These are phyloP conservation scores for Boletus nobilissimus DNA, from an alignment of 1,284 basidiomycete genomes.

Conservation along the genomic window DNA sequence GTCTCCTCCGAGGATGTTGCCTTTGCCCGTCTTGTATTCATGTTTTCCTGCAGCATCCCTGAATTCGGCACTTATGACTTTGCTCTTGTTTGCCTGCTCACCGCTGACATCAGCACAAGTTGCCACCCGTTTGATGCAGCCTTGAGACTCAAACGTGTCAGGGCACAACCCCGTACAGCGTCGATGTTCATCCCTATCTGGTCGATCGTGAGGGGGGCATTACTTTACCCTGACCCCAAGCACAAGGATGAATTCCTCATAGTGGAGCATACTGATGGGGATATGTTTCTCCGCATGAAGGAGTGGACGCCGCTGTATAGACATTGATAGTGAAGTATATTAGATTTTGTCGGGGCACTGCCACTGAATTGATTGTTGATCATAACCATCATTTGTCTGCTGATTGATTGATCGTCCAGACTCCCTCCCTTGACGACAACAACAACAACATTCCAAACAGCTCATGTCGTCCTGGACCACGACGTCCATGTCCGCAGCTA, in stretches of 20 bases:
- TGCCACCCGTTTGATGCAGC: background rate
- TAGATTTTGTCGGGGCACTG: background rate
- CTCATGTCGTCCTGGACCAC: slow-evolving; percentile 15
- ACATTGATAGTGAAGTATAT: background rate
- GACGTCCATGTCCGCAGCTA: slow-evolving; percentile 45
- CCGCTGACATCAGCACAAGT: background rate
- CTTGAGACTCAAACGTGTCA: background rate
- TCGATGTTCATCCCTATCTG: background rate
- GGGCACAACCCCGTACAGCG: background rate
- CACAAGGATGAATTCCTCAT: background rate
- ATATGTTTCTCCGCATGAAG: background rate
- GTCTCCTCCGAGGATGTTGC: background rate
- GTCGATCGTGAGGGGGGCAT: background rate
- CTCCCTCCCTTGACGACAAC: background rate
- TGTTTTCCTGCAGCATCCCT: background rate
- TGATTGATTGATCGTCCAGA: too few relatives aligned
- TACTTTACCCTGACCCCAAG: background rate
- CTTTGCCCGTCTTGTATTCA: background rate
- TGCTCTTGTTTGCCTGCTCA: background rate
- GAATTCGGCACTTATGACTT: background rate
- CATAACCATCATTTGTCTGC: too few relatives aligned
- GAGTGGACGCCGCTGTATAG: background rate
- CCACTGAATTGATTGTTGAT: too few relatives aligned
- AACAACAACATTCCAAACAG: slow-evolving; percentile 26
- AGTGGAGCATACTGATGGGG: background rate